A percentile compares a stretch with the other conserved stretches of the same genome.
These are phyloP conservation scores for Candolleomyces efflorescens DNA, from an alignment of 768 basidiomycete species.

Conservation along the genomic window DNA sequence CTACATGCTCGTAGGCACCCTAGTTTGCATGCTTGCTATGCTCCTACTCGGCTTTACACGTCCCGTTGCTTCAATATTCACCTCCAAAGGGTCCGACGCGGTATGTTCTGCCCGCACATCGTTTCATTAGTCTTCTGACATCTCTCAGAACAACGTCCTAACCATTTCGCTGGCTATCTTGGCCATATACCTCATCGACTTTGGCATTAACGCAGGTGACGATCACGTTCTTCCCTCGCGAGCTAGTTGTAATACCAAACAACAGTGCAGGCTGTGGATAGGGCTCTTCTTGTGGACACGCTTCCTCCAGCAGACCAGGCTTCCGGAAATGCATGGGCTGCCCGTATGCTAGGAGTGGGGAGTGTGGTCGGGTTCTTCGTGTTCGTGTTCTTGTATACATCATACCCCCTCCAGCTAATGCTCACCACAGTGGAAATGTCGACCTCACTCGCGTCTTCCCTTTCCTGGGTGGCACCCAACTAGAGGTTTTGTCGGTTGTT, in stretches of 20 bases:
- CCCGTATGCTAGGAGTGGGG: conserved; percentile 85
- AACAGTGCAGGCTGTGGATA: conserved; percentile 83
- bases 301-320: conserved; percentile 74
- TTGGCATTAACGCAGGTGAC: conserved; percentile 49
- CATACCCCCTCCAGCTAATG: not conserved
- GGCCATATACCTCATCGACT: conserved; percentile 50
- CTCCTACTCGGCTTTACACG: conserved; percentile 81
- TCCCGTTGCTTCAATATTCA: conserved; percentile 53
- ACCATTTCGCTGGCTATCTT: conserved; percentile 76
- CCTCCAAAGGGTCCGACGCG: conserved; percentile 23
- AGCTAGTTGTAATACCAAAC: conserved; percentile 3
- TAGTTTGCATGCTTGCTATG: conserved; percentile 66
- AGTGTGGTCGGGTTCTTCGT: conserved; percentile 85
- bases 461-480: conserved; percentile 72
- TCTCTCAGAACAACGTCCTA: conserved; percentile 42
- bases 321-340: conserved; percentile 91
- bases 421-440: conserved; percentile 64
- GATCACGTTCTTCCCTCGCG: not conserved
- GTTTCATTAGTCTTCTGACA: not conserved
- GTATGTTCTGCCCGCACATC: conserved; percentile 15
- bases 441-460: conserved; percentile 69
- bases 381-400: conserved; percentile 39
- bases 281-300: conserved; percentile 85
- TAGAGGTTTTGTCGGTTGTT: conserved; percentile 77
- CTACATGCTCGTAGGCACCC: conserved; percentile 72